Base-by-base conservation (phyloP, 306 rosid genomes). In the Lathyrus sativus region DNA sequence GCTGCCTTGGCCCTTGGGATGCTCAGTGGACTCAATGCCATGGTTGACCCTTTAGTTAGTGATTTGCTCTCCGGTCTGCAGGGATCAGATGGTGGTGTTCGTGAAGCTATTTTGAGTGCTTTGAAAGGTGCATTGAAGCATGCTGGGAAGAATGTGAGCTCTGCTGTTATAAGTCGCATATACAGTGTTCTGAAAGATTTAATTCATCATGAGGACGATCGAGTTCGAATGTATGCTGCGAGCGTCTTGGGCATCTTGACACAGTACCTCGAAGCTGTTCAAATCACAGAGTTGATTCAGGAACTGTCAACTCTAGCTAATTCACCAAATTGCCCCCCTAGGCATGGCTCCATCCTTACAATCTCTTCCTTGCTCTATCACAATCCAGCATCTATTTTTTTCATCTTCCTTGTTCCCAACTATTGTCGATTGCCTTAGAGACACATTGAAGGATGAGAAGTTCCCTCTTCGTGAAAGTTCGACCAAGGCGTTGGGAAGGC, bases 1-100 rank as follows among this genome's bases (percentile, higher is more conserved):
- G 96, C 99, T 75, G 99, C 99, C 39, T 76, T 81, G 57, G 96
- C 99, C 2, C 97, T 93, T n/a, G 99, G 99, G 71, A 93, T 84
- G 86, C 90, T 93, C 51, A 93, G 97, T 68, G 92, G 95, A 44
- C 95, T 93, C 73, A 90, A 96, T 83, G 75, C 95, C 73, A 83
- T 95, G 83, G 90, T 93, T 70, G 99, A 93, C 68, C 95, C 99
- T 66, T 82, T 93, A 77, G 92, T 90, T 71, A 85, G 90, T 60
- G 99, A 93, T 67, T 81, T 93, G 68, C 78, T 93, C 49, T 82
- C 90, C 65, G 85, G 87, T 82, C 79, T 93, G 84, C 96, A 90
- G 97, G 87, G 87, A 71, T 84, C 91, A 8, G 97, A 93, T 42
- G 85, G 89, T 56, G 97, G 97, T 50, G 87, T 90, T 9, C 91